Evolutionary conservation across 495 filamentous ascomycete genomes (phyloP), one percentile per base, ranked within the genome.

Genomic region (Hapsidospora chrysogenum): DNA sequence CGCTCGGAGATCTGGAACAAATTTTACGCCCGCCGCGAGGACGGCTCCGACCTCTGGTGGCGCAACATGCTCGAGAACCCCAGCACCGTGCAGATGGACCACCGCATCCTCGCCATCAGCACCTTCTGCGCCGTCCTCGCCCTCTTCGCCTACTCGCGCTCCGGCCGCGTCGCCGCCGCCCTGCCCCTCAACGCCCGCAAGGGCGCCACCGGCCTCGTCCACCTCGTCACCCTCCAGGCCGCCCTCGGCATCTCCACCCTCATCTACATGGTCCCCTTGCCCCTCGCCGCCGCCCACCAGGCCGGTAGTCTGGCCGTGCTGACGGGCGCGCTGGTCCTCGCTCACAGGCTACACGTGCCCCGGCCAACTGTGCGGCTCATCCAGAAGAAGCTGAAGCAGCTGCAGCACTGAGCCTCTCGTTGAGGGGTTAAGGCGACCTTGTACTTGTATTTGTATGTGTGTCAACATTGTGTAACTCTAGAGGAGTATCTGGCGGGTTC

Each of bases 11-110:
- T 97, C 7, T 83, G 83, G 47, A 72, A 80, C 45, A 58, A 70
- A 28, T 86, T 85, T 58, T 97, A 96, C 66, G 82, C 76, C 15
- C 82, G 81, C 34, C 68, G 64, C 31, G 63, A 73, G 27, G 85
- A 93, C 50, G 49, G 50, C 0, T 73, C 74, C 21, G 89, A 97
- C 49, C 56, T 93, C 25, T 81, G 76, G 74, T 97, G 89, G 89
- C 72, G 89, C 42, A 97, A 96, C 62, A 75, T 84, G 70, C 76
- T 93, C 9, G 89, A 95, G 63, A 97, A 97, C 57, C 92, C 89
- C 7, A 85, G 82, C 0, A 65, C 86, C 7, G 89, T 93, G 8
- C 89, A 97, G 54, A 70, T 97, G 17, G 81, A 97, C 53, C 89
- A 97, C 61, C 75, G 89, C n/a, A 78, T 87, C 40, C 63, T 94